phyloP scores from a whole-genome alignment of 2,329 filamentous ascomycete species.

The Rutstroemia sp. region DNA sequence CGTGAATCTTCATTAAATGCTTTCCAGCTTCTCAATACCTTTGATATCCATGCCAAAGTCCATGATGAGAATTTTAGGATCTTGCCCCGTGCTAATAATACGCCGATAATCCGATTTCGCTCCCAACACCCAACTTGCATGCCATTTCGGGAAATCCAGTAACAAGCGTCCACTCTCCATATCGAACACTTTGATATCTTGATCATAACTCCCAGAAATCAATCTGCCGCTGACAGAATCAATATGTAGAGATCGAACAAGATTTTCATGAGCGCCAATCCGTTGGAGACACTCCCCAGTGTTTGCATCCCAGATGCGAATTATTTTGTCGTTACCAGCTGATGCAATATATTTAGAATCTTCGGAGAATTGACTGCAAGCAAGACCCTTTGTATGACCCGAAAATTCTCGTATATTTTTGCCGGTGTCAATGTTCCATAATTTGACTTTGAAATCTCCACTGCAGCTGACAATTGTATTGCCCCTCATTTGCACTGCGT shows the following conservation, averaged over 20 bases:
- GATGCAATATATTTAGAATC: conserved; percentile 91
- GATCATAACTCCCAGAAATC: conserved; percentile 89
- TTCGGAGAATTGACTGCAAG: conserved; percentile 92
- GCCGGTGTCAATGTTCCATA: conserved; percentile 91
- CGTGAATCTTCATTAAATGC: neutral
- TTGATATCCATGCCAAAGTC: conserved; percentile 69
- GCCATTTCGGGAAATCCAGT: conserved; percentile 88
- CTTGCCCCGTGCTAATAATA: conserved; percentile 91
- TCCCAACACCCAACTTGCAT: conserved; percentile 91
- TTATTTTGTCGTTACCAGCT: conserved; percentile 90
- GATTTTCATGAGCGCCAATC: conserved; percentile 73
- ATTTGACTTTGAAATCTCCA: conserved; percentile 85
- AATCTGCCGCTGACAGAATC: conserved; percentile 81
- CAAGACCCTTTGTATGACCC: conserved; percentile 86
- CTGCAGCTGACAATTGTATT: conserved; percentile 90
- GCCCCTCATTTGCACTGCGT: conserved; percentile 89
- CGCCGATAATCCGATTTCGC: conserved; percentile 93
- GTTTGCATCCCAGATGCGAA: conserved; percentile 92
- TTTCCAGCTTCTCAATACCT: conserved; percentile 39
- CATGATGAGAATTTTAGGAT: conserved; percentile 85
- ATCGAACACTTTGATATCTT: conserved; percentile 91
- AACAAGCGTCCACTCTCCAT: conserved; percentile 71
- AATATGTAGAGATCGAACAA: conserved; percentile 86
- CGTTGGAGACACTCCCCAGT: conserved; percentile 77
- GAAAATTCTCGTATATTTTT: conserved; percentile 84